Evolutionary conservation across 2,329 filamentous ascomycete genomes (phyloP).

Genomic region (Aaosphaeria pasadenensis): DNA sequence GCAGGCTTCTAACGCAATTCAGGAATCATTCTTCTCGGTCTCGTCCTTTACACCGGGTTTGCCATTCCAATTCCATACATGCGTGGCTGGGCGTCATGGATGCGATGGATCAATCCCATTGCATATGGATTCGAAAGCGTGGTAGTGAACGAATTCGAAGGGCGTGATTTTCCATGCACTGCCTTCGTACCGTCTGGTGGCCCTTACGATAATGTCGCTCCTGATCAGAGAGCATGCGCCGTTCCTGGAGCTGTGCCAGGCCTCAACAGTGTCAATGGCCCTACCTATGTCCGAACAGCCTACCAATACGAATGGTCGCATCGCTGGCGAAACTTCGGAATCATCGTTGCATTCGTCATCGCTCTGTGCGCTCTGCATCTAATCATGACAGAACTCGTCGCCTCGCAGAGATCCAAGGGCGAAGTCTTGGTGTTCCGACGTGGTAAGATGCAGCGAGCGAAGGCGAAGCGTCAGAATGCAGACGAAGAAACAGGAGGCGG

Average conservation of each 20-base stretch:
- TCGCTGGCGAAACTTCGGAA: conserved; percentile 72
- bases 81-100: conserved; percentile 55
- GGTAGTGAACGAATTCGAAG: conserved; percentile 63
- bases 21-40: conserved; percentile 54
- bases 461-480: conserved; percentile 17
- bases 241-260: conserved; percentile 57
- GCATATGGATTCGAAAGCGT: conserved; percentile 66
- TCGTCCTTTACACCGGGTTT: conserved; percentile 66
- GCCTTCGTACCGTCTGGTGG: conserved; percentile 59
- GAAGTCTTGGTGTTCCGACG: conserved; percentile 71
- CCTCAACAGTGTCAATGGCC: conserved; percentile 50
- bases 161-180: conserved; percentile 56
- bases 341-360: conserved; percentile 71
- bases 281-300: conserved; percentile 52
- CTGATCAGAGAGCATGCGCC: conserved; percentile 59
- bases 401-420: conserved; percentile 60
- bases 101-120: conserved; percentile 47
- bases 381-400: conserved; percentile 65
- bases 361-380: conserved; percentile 73
- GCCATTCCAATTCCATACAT: conserved; percentile 62
- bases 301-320: conserved; percentile 58
- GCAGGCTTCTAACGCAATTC: no score
- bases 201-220: conserved; percentile 42
- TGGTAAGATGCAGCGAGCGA: conserved; percentile 45
- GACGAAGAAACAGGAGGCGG: conserved; percentile 38